These are phyloP conservation scores for Epichloe glyceriae DNA, from an alignment of 2,329 filamentous ascomycete genomes.

Conservation along the genomic window DNA sequence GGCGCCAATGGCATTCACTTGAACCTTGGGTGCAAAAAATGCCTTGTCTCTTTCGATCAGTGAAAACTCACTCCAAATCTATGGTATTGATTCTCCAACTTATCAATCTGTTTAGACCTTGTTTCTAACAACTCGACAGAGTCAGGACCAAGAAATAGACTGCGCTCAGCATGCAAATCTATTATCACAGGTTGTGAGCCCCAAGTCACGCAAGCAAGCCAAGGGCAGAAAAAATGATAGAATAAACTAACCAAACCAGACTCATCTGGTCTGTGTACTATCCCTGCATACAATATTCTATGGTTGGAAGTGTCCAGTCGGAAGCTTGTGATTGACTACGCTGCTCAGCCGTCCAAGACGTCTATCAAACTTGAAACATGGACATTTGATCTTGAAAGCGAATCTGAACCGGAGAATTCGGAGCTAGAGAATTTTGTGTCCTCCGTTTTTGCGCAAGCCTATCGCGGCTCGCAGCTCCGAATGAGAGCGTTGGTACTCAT, in stretches of 20 bases:
- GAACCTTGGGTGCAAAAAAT: conserved; percentile 18
- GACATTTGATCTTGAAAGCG: conserved; percentile 31
- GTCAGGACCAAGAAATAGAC: conserved; percentile 1
- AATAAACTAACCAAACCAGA: conserved; percentile 8
- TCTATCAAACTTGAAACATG: conserved; percentile 48
- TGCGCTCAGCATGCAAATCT: conserved; percentile 5
- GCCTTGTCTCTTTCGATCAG: conserved; percentile 18
- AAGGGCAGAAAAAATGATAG: background rate
- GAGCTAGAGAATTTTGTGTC: conserved; percentile 49
- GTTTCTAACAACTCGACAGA: conserved; percentile 4
- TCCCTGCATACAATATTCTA: conserved; percentile 73
- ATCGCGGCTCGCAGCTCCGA: conserved; percentile 50
- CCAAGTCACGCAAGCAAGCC: background rate
- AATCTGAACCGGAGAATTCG: conserved; percentile 15
- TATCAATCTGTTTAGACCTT: background rate
- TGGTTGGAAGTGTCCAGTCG: conserved; percentile 57
- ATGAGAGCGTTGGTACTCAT: conserved; percentile 80
- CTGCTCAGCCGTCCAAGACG: conserved; percentile 44
- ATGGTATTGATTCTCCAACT: conserved; percentile 16
- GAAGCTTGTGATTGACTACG: conserved; percentile 60
- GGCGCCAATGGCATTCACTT: conserved; percentile 14
- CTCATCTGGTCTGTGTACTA: conserved; percentile 20
- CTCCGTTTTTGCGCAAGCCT: conserved; percentile 55
- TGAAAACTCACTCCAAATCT: conserved; percentile 18
- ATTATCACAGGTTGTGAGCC: conserved; percentile 5